Base-by-base conservation (phyloP, 78 protist species). In the Dictyostelium firmibasis region DNA sequence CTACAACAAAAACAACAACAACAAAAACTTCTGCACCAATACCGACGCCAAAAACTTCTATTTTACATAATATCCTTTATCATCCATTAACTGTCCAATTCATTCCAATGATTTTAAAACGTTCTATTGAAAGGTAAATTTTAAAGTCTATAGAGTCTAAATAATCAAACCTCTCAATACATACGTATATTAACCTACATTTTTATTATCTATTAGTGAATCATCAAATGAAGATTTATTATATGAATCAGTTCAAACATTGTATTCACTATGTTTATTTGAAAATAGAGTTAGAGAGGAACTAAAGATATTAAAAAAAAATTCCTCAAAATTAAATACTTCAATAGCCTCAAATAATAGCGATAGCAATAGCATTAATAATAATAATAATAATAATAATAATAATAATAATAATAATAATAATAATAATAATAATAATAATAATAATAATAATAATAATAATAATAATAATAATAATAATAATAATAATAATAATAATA, bases 231-330 rank as follows among this genome's bases (percentile, higher is more conserved):
- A 36, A 4, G 41, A 77, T 20, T 23, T 85, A 70, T 53, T 72
- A 33, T 43, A 50, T 41, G 83, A 85, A 33, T 38, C 83, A 33
- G 35, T 74, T 16, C 43, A 23, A 35, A 33, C 35, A 29, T 50
- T 85, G 53, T 85, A 74, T 75, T 50, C 81, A 25, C 5, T 84
- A 10, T 35, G 74, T 23, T 84, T 64, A 41, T 84, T 84, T 70
- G 91, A 84, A 44, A 43, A 53, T 38, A 74, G 10, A 23, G 14
- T 85, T 16, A 85, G n/a, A 74, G 84, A 85, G n/a, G 60, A 77
- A 25, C 43, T 35, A 67, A 57, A 77, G 83, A n/a, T 38, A 41
- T 25, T 11, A 77, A 77, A 35, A 25, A 77, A 41, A 25, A 10
- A 38, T 2, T 9, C 83, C 4, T 41, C 64, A 77, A 77, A 43